Evolutionary conservation across 345 rosid species (phyloP).

Genomic region (Hevea brasiliensis): DNA sequence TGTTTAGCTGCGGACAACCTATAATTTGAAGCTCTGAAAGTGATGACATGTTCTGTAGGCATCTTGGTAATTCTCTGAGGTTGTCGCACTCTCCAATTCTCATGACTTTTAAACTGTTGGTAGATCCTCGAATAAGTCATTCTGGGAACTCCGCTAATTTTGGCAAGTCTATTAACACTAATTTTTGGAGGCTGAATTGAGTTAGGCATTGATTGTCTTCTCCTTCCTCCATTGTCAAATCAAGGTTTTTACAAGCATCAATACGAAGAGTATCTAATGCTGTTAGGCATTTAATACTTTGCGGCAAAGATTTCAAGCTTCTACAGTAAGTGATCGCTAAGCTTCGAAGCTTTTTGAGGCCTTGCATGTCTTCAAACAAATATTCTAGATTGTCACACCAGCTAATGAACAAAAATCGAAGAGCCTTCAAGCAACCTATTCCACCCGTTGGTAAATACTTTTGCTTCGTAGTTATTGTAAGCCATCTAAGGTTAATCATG

Average conservation of each 20-base stretch:
- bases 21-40: too few relatives aligned
- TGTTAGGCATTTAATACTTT: not conserved
- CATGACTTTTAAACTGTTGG: conserved; percentile 9
- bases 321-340: conserved; percentile 5
- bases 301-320: not conserved
- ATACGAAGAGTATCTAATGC: not conserved
- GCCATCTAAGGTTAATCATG: too few relatives aligned
- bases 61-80: conserved; percentile 18
- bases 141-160: conserved; percentile 18
- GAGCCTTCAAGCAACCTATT: conserved; percentile 30
- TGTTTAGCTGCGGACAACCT: too few relatives aligned
- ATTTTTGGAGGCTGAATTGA: too few relatives aligned
- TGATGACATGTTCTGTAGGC: too few relatives aligned
- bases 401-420: conserved; percentile 10
- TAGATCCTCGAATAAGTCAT: conserved; percentile 29
- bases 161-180: too few relatives aligned
- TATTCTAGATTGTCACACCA: conserved; percentile 23
- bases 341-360: conserved; percentile 16
- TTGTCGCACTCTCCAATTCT: conserved; percentile 9
- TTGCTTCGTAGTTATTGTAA: too few relatives aligned
- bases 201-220: too few relatives aligned
- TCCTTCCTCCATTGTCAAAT: too few relatives aligned
- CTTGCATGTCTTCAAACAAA: conserved; percentile 16
- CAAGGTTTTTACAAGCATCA: not conserved
- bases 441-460: too few relatives aligned